phyloP scores from a whole-genome alignment of 2,329 filamentous ascomycete genomes.

The Stagonosporopsis rhizophila region DNA sequence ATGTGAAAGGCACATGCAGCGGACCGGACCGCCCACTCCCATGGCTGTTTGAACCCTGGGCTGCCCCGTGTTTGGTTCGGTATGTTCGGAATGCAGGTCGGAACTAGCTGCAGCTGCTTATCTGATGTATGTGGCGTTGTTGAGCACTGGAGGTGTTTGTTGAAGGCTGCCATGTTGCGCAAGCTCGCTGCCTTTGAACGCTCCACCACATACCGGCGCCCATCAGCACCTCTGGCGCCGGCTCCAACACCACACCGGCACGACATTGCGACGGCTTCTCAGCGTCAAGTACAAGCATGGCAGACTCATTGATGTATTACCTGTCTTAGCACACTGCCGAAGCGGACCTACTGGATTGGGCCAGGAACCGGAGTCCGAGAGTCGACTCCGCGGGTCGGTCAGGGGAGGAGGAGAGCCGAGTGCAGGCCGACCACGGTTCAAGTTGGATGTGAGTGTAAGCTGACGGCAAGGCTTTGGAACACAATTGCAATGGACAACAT shows the following conservation, averaged over 20 bases:
- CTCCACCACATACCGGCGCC: no score
- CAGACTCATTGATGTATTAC: neutral
- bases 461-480: slow-evolving; percentile 7
- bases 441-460: slow-evolving; percentile 1
- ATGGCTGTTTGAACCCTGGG: slow-evolving; percentile 23
- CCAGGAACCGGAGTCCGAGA: slow-evolving; percentile 8
- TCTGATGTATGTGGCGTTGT: slow-evolving; percentile 9
- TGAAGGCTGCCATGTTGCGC: neutral
- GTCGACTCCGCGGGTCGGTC: no score
- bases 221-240: neutral
- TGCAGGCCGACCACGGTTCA: neutral
- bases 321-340: slow-evolving; percentile 3
- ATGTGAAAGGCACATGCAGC: slow-evolving; percentile 33
- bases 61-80: slow-evolving; percentile 13
- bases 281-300: slow-evolving; percentile 11
- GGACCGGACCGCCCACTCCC: slow-evolving; percentile 23
- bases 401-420: slow-evolving; percentile 19
- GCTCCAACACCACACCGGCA: slow-evolving; percentile 2
- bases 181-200: neutral
- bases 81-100: slow-evolving; percentile 20
- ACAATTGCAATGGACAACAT: neutral
- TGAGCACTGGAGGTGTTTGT: slow-evolving; percentile 3
- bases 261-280: neutral
- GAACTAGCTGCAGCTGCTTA: slow-evolving; percentile 8
- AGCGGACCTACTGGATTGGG: slow-evolving; percentile 15